Base-by-base conservation (phyloP, 371 early-diverging fungal species). In the Mucor irregularis region DNA sequence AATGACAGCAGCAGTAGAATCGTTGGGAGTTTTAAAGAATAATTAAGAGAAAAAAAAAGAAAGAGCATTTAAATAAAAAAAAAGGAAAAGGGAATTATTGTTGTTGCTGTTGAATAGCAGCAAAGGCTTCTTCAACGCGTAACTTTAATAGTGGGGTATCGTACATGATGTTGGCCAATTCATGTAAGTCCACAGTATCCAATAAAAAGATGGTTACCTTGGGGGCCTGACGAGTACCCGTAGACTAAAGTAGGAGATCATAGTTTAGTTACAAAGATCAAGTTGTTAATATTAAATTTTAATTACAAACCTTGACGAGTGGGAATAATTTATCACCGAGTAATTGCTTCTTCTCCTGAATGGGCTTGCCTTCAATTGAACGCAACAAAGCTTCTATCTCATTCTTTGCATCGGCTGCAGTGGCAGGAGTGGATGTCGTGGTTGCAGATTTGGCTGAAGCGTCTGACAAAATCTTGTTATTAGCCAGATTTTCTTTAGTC, bases 201-300 rank as follows among this genome's bases (percentile, higher is more conserved):
- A 77, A 49, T 40, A 77, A 57, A 47, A 53, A 52, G 26, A 77
- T 77, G 21, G 78, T 77, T 29, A 77, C 62, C 44, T 77, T 77
- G 17, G 73, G 72, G 17, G 78, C 72, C 29, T 59, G 64, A 21
- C 61, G 72, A 22, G 65, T 62, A 16, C 74, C 74, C 24, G 73
- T 71, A 9, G 67, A 67, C 75, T 74, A 49, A 14, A 16, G 37
- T 26, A 40, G 11, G 28, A 43, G 4, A 14, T 25, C 5, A 44
- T 26, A 42, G 10, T 16, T 10, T 22, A 10, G 9, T 42, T 1
- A 42, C 4, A 24, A 14, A 45, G 2, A 21, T 7, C 14, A 8
- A 33, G 19, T 17, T 24, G n/a, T n/a, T 2, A 24, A 26, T 14
- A 22, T 39, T 28, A 29, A 17, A 31, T 2, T 17, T 10, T 49